Percentiles rank a stretch among this genome's conserved stretches.
Conservation (phyloP, 352 stramenopile species). For the Phytophthora boehmeriae region DNA sequence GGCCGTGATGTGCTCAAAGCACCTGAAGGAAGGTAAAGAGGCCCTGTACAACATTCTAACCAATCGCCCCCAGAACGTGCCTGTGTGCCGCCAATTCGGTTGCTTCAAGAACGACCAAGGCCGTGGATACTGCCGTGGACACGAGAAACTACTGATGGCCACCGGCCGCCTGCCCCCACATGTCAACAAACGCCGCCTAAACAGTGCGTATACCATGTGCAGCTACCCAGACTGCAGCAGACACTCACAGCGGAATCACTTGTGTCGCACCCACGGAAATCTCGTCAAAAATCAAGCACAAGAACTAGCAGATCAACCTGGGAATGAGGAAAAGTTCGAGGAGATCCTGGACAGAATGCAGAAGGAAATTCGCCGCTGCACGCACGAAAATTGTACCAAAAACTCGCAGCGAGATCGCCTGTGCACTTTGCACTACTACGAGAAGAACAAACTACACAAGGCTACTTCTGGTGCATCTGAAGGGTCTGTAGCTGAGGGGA, state of each 20-base stretch:
- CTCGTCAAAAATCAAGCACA: constrained; percentile 77
- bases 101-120: constrained; percentile 92
- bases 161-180: constrained; percentile 72
- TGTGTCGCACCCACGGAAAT: constrained; percentile 89
- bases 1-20: constrained; percentile 75
- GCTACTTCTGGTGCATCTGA: constrained; percentile 1
- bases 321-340: constrained; percentile 61
- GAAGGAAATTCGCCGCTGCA: constrained; percentile 81
- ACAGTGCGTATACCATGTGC: constrained; percentile 91
- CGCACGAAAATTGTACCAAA: constrained; percentile 80
- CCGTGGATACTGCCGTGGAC: constrained; percentile 80
- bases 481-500: constrained; percentile 8
- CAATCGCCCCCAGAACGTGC: constrained; percentile 74
- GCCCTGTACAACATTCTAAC: constrained; percentile 69
- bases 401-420: constrained; percentile 87
- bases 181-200: constrained; percentile 86
- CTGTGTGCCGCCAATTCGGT: constrained; percentile 71
- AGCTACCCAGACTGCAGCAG: constrained; percentile 84
- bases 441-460: constrained; percentile 65
- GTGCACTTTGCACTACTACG: constrained; percentile 84
- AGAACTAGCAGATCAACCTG: constrained; percentile 55
- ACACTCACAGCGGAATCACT: constrained; percentile 84
- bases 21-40: constrained; percentile 72
- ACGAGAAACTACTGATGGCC: constrained; percentile 89
- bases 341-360: constrained; percentile 74